Evolutionary conservation across 306 rosid genomes (phyloP).

Genomic region (Malus domestica): ASM211411v1 NC_041792.1:18622407-18622906

Average conservation of each 20-base stretch:
- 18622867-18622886: background rate
- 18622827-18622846: background rate
- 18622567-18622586: background rate
- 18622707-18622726: background rate
- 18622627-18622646: conserved; percentile 16
- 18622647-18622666: conserved; percentile 33
- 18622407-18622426: conserved; percentile 15
- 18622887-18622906: background rate
- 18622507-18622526: conserved; percentile 1
- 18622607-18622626: conserved; percentile 5
- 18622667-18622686: conserved; percentile 10
- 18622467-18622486: conserved; percentile 35
- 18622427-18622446: conserved; percentile 3
- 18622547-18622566: background rate
- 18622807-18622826: background rate
- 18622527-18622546: conserved; percentile 21
- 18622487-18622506: conserved; percentile 25
- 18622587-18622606: background rate
- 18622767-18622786: background rate
- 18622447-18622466: conserved; percentile 23
- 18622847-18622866: background rate
- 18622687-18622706: conserved; percentile 9
- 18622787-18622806: background rate
- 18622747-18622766: background rate
- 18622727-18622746: background rate